phyloP scores from a whole-genome alignment of 1,139 yeast species.

The Spencermartinsiella ligniputridi region DNA sequence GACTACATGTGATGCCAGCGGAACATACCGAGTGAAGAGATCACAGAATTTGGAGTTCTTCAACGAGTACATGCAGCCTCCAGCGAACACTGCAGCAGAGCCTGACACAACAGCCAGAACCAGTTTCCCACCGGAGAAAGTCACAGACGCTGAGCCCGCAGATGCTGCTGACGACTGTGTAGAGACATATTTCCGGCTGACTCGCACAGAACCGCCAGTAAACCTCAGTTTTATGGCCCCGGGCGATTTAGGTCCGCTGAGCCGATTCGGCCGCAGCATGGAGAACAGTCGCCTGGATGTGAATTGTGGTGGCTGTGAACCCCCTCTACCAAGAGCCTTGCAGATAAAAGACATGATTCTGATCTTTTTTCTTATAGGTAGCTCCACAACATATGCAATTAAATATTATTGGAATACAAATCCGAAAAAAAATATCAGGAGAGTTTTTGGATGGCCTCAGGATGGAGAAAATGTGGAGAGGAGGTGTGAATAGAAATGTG shows the following conservation, averaged over 20 bases:
- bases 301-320: too few relatives aligned
- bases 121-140: background rate
- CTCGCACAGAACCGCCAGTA: background rate
- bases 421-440: too few relatives aligned
- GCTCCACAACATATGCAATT: too few relatives aligned
- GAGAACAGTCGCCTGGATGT: too few relatives aligned
- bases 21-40: conserved; percentile 24
- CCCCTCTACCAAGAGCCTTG: too few relatives aligned
- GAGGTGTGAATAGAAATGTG: too few relatives aligned
- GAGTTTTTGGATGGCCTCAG: too few relatives aligned
- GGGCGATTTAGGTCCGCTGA: background rate
- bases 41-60: conserved; percentile 13
- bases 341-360: too few relatives aligned
- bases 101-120: background rate
- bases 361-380: too few relatives aligned
- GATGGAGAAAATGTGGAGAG: too few relatives aligned
- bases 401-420: too few relatives aligned
- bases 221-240: background rate
- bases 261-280: background rate
- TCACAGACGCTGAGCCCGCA: background rate
- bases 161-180: background rate
- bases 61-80: conserved; percentile 7
- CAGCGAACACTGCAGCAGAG: conserved; percentile 3
- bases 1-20: conserved; percentile 21
- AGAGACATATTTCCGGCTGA: background rate